Conservation (phyloP, 768 basidiomycete species). For the Pleurotus cornucopiae region DNA sequence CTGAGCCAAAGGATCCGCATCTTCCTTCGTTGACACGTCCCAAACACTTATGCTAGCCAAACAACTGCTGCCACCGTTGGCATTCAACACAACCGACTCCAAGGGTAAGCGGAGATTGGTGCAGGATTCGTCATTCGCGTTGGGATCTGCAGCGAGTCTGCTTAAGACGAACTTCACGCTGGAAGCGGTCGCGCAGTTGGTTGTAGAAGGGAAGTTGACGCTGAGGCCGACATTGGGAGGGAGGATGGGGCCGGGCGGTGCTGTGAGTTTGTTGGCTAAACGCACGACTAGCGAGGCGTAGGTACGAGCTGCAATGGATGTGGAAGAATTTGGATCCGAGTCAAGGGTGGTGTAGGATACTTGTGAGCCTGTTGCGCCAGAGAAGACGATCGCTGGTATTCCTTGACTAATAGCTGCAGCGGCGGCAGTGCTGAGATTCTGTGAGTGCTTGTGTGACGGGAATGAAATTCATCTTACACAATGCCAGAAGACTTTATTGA, state of each 20-base stretch:
- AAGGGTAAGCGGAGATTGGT: conserved; percentile 25
- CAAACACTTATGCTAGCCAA: conserved; percentile 27
- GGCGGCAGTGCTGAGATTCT: conserved; percentile 27
- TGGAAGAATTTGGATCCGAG: conserved; percentile 19
- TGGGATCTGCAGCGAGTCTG: conserved; percentile 18
- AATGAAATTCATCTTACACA: conserved; percentile 11
- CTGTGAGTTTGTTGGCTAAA: conserved; percentile 19
- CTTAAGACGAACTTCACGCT: conserved; percentile 29
- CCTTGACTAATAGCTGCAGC: conserved; percentile 29
- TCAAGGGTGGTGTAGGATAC: conserved; percentile 34
- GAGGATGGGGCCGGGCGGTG: conserved; percentile 21
- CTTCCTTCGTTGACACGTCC: conserved; percentile 24
- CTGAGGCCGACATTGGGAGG: conserved; percentile 26
- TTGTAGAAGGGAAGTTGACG: conserved; percentile 29
- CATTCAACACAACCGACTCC: conserved; percentile 24
- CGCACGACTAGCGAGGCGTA: conserved; percentile 26
- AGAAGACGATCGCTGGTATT: conserved; percentile 31
- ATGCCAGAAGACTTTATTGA: conserved; percentile 21
- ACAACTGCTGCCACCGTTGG: conserved; percentile 18
- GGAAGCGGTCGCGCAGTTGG: conserved; percentile 19
- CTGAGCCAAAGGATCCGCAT: conserved; percentile 24
- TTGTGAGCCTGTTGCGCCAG: conserved; percentile 25
- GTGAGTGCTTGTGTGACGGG: background rate
- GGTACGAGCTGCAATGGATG: conserved; percentile 22
- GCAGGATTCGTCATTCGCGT: conserved; percentile 27